Base-by-base conservation (phyloP, 345 rosid genomes). In the Clarkia xantiana region DNA sequence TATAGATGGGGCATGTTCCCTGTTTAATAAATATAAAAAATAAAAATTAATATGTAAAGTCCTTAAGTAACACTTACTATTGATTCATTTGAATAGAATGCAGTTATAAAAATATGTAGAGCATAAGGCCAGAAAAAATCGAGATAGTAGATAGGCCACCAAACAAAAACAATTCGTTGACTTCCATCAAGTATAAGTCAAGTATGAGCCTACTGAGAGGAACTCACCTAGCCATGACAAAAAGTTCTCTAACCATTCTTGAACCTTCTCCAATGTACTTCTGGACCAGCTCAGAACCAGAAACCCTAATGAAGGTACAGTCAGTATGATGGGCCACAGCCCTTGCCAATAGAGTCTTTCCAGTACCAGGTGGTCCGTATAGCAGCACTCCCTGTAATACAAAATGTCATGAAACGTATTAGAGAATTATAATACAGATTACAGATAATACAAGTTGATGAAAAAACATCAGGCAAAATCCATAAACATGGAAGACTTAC, bases 281-380 rank as follows among this genome's bases (percentile, higher is more conserved):
- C 73, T 86, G 94, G 50, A 91, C 98, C 49, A 91, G 71, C 68
- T 86, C 96, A 36, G 97, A 90, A 53, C 97, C 96, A 66, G 91
- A 90, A 59, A 91, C 98, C 84, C 98, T 81, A 66, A 91, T 91
- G 71, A 91, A 91, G 44, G 98, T 91, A 72, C 96, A 91, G 68
- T 91, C 96, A 44, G 98, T 91, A 68, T 91, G 98, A 71, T 91
- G 98, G 36, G 98, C 98, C 57, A 91, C 98, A 43, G 98, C 98
- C 64, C 98, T 78, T 44, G 98, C 98, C 79, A 91, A 64, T 49
- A 91, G 65, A 11, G 98, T 91, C 69, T 91, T 91, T 45, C 98
- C 98, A 42, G 98, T 91, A 53, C 98, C 98, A 46, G 98, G 98
- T 22, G 98, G 98, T 18, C 98, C 98, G 72, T 91, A 91, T 12